Evolutionary conservation across 1,284 basidiomycete genomes (phyloP).

Genomic region (Fistulina hepatica): DNA sequence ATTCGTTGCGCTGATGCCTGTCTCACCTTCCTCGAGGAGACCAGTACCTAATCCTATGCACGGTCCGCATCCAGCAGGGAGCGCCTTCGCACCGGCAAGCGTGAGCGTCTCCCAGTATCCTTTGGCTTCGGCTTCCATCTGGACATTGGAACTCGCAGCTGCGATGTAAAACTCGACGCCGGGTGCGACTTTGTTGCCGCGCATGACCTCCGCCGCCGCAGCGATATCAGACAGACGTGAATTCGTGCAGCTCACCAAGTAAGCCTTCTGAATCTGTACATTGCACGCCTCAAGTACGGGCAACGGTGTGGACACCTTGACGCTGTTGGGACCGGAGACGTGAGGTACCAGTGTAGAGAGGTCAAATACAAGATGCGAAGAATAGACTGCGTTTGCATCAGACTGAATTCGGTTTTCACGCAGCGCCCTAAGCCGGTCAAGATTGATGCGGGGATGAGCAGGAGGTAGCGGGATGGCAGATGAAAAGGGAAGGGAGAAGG

Average conservation of each 20-base stretch:
- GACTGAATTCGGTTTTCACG: conserved; percentile 41
- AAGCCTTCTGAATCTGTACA: conserved; percentile 92
- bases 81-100: conserved; percentile 79
- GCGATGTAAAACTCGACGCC: conserved; percentile 98
- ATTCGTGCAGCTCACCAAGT: conserved; percentile 98
- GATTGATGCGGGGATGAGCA: conserved; percentile 83
- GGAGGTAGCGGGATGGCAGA: conserved; percentile 56
- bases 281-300: conserved; percentile 64
- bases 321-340: conserved; percentile 94
- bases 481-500: conserved; percentile 51
- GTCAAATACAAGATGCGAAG: conserved; percentile 86
- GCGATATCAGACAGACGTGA: conserved; percentile 93
- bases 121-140: conserved; percentile 75
- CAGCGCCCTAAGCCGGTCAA: conserved; percentile 57
- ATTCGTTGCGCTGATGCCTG: conserved; percentile 96
- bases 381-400: conserved; percentile 75
- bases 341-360: conserved; percentile 91
- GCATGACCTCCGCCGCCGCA: conserved; percentile 82
- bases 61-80: conserved; percentile 95
- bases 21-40: conserved; percentile 86
- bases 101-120: conserved; percentile 89
- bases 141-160: conserved; percentile 86
- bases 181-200: conserved; percentile 74
- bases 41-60: conserved; percentile 96
- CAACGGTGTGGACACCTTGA: conserved; percentile 91